These are phyloP conservation scores for Pseudogymnoascus sp. DNA, from an alignment of 2,329 filamentous ascomycete species.

Conservation along the genomic window DNA sequence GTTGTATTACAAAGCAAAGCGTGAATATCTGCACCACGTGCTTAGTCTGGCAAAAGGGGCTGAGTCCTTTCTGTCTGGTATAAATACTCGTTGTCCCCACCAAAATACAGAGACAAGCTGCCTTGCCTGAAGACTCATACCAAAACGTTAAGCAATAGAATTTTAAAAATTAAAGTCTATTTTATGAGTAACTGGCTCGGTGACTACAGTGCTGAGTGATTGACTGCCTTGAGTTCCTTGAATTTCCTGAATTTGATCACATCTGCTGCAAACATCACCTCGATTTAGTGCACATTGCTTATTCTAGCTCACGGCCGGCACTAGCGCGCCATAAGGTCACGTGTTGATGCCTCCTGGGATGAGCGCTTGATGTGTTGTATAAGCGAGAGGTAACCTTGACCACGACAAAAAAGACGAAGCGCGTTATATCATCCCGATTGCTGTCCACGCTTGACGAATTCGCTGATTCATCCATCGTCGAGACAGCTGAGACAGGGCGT, in stretches of 20 bases:
- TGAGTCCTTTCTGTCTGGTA: neutral
- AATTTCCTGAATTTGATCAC: neutral
- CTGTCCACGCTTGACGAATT: constrained; percentile 6
- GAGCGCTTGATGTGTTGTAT: constrained; percentile 6
- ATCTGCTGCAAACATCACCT: neutral
- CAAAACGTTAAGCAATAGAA: neutral
- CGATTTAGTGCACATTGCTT: neutral
- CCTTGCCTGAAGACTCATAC: neutral
- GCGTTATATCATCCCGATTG: constrained; percentile 7
- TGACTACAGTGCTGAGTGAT: neutral
- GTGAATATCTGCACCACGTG: neutral
- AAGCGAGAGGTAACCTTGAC: constrained; percentile 9
- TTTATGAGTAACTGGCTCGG: neutral
- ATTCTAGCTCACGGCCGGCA: neutral
- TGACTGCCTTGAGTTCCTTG: neutral
- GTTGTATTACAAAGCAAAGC: neutral
- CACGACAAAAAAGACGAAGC: constrained; percentile 9
- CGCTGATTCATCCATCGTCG: constrained; percentile 7
- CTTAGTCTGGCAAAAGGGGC: neutral
- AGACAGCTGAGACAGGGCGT: constrained; percentile 11
- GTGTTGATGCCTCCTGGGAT: neutral
- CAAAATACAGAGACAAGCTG: neutral
- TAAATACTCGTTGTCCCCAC: neutral
- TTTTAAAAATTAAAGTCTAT: neutral
- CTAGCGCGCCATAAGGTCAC: neutral